These are phyloP conservation scores for Talaromyces stipitatus DNA, from an alignment of 495 filamentous ascomycete species.

Conservation along the genomic window DNA sequence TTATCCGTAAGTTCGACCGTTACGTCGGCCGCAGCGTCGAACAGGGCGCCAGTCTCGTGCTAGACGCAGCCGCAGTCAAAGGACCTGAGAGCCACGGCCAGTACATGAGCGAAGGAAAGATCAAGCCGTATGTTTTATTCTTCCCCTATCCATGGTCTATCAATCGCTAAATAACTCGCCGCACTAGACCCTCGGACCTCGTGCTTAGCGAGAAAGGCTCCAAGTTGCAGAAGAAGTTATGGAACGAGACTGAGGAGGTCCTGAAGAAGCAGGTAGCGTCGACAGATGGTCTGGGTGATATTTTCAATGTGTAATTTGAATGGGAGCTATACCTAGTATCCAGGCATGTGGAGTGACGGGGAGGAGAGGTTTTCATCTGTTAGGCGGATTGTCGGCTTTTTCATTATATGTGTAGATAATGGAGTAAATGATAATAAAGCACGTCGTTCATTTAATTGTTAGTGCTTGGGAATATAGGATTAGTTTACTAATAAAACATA, in stretches of 20 bases:
- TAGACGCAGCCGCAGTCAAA: slow-evolving; percentile 12
- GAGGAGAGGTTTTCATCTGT: no score
- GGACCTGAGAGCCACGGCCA: slow-evolving; percentile 8
- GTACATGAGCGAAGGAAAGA: slow-evolving; percentile 10
- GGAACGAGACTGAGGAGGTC: neutral
- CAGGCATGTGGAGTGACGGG: no score
- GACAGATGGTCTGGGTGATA: neutral
- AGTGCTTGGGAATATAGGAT: no score
- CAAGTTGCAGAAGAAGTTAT: neutral
- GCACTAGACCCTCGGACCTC: neutral
- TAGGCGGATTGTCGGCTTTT: no score
- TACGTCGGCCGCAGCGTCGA: slow-evolving; percentile 9
- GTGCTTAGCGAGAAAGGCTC: neutral
- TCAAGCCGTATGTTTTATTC: slow-evolving; percentile 12
- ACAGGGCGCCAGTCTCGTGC: slow-evolving; percentile 9
- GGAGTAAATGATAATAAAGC: no score
- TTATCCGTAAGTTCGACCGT: neutral
- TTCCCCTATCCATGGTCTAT: neutral
- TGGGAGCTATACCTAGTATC: neutral
- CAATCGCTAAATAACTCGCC: neutral
- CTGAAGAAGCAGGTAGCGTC: neutral
- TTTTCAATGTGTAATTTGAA: neutral
- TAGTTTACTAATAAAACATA: no score
- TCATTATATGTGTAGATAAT: no score
- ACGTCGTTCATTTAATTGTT: no score